These are phyloP conservation scores for Coelastrella sp. DNA, from an alignment of 139 green algal species.

Conservation along the genomic window DNA sequence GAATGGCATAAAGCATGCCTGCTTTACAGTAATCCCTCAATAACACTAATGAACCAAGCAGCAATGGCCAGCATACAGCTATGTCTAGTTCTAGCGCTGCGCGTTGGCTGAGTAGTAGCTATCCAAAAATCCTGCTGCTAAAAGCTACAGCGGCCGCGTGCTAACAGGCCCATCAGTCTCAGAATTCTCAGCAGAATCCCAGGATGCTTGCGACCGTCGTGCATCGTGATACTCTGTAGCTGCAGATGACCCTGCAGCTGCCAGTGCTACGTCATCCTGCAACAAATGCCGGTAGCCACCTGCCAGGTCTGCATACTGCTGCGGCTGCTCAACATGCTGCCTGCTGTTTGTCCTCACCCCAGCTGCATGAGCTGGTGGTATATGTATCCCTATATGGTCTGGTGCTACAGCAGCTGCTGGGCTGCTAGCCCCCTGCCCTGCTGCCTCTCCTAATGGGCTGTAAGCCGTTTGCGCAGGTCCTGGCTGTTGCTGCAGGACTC, in stretches of 20 bases:
- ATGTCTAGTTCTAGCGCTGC: no score
- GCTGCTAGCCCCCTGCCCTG: neutral
- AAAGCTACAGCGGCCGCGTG: no score
- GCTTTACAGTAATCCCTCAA: no score
- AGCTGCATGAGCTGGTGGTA: neutral
- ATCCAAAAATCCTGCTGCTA: no score
- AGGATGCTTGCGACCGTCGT: neutral
- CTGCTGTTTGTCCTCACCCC: neutral
- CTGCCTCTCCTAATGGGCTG: neutral
- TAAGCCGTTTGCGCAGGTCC: neutral
- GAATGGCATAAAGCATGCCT: no score
- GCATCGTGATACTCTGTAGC: constrained; percentile 20
- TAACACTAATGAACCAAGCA: no score
- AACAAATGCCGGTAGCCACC: neutral
- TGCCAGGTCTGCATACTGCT: constrained; percentile 4
- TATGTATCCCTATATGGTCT: neutral
- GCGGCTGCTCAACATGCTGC: neutral
- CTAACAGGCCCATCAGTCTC: neutral
- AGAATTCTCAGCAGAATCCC: neutral
- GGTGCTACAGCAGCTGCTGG: neutral
- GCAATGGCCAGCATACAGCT: no score
- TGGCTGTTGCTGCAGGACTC: neutral
- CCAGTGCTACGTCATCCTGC: neutral
- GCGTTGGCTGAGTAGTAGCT: no score
- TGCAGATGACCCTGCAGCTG: neutral